phyloP scores from a whole-genome alignment of 768 basidiomycete genomes.

The Trametes sanguinea region DNA sequence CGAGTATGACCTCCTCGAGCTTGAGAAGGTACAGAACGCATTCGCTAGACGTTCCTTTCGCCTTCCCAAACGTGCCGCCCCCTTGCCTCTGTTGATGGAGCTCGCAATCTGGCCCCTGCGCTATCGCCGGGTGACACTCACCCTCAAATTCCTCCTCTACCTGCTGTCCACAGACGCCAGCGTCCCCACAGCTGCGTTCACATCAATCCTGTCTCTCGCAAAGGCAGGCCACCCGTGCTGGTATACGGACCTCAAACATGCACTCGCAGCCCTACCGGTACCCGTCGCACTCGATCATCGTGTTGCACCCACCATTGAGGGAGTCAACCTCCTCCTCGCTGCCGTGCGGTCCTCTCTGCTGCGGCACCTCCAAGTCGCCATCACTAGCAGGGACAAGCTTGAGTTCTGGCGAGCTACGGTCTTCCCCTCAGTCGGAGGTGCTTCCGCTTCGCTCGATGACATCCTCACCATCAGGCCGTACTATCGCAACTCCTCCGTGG shows the following conservation, averaged over 20 bases:
- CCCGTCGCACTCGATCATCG: neutral
- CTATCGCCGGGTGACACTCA: neutral
- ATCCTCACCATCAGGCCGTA: too few species aligned
- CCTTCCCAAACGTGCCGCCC: neutral
- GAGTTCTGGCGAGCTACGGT: too few species aligned
- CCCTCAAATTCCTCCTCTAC: neutral
- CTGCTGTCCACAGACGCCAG: neutral
- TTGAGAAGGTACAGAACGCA: neutral
- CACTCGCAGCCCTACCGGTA: neutral
- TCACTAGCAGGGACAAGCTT: too few species aligned
- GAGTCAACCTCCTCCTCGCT: too few species aligned
- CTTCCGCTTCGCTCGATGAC: too few species aligned
- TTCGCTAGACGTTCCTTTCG: neutral
- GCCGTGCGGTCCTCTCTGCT: too few species aligned
- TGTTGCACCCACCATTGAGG: too few species aligned
- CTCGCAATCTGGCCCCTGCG: neutral
- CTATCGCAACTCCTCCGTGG: too few species aligned
- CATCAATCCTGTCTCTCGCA: neutral
- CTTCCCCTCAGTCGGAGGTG: too few species aligned
- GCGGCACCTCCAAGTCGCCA: too few species aligned
- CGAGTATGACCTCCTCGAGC: neutral
- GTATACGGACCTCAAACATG: neutral
- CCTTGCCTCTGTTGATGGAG: neutral
- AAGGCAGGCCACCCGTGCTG: neutral
- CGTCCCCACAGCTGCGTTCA: neutral